Conservation (phyloP, 768 basidiomycete genomes). For the Rubroboletus pulcherrimus region DNA sequence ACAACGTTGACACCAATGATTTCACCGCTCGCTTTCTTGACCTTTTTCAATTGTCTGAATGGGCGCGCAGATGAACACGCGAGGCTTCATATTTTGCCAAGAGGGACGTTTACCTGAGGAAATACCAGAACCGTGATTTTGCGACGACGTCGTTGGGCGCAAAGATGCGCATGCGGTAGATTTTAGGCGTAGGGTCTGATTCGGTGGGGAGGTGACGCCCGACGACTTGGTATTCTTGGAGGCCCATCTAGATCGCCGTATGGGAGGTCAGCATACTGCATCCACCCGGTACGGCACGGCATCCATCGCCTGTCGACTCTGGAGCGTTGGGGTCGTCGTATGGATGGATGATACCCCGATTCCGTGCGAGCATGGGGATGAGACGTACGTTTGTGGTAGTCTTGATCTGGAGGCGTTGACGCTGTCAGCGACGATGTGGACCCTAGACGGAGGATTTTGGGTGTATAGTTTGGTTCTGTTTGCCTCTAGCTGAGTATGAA, state of each 20-base stretch:
- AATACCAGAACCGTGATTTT: conserved; percentile 99
- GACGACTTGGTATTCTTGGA: conserved; percentile 94
- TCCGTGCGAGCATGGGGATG: neutral
- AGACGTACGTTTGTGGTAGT: conserved; percentile 28
- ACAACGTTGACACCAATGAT: conserved; percentile 98
- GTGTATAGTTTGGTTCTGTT: conserved; percentile 28
- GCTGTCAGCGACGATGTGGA: conserved; percentile 25
- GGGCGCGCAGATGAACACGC: neutral
- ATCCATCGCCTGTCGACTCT: conserved; percentile 32
- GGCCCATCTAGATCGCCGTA: conserved; percentile 53
- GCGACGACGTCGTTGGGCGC: conserved; percentile 98
- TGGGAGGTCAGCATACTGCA: conserved; percentile 12
- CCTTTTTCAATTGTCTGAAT: conserved; percentile 89
- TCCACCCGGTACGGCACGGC: conserved; percentile 8
- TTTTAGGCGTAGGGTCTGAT: conserved; percentile 90
- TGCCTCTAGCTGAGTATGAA: conserved; percentile 15
- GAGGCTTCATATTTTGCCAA: no score
- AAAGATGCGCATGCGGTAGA: conserved; percentile 99
- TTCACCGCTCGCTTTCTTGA: conserved; percentile 99
- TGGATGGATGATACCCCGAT: neutral
- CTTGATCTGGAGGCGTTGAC: conserved; percentile 27
- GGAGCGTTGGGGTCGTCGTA: neutral
- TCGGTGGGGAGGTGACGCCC: conserved; percentile 97
- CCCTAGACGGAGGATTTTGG: neutral
- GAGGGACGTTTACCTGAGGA: conserved; percentile 64